Conservation (phyloP, 2,329 filamentous ascomycete species). For the Fusarium tjaetaba region DNA sequence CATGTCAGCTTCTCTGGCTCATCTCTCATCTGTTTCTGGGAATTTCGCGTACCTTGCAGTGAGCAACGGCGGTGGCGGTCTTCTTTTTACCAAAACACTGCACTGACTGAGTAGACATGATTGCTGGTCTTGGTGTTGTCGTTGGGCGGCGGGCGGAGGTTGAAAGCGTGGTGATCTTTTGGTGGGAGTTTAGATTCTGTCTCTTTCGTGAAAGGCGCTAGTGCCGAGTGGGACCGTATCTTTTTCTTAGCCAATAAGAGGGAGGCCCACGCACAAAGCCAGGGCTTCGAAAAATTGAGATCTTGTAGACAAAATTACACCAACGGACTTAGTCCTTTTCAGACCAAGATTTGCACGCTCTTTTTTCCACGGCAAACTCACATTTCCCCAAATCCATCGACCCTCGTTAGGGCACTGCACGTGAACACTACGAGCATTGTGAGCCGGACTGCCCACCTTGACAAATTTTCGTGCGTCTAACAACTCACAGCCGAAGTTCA, state of each 20-base stretch:
- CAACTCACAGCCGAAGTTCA: constrained; percentile 19
- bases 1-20: constrained; percentile 44
- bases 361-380: background rate
- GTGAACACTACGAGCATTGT: background rate
- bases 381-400: background rate
- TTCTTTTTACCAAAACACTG: constrained; percentile 99
- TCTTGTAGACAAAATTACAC: background rate
- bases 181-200: constrained; percentile 17
- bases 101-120: constrained; percentile 81
- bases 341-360: background rate
- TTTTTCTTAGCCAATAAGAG: background rate
- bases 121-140: constrained; percentile 54
- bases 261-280: background rate
- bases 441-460: background rate
- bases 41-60: constrained; percentile 79
- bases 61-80: constrained; percentile 88
- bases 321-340: background rate
- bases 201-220: background rate
- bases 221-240: background rate
- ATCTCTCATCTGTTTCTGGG: background rate
- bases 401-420: constrained; percentile 6
- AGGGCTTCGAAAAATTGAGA: background rate
- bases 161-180: constrained; percentile 9
- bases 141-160: constrained; percentile 12
- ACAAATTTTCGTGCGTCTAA: constrained; percentile 12